Evolutionary conservation across 1,284 basidiomycete genomes (phyloP), one percentile per base, ranked within the genome.

Genomic region (Trichosporon coremiiforme): DNA sequence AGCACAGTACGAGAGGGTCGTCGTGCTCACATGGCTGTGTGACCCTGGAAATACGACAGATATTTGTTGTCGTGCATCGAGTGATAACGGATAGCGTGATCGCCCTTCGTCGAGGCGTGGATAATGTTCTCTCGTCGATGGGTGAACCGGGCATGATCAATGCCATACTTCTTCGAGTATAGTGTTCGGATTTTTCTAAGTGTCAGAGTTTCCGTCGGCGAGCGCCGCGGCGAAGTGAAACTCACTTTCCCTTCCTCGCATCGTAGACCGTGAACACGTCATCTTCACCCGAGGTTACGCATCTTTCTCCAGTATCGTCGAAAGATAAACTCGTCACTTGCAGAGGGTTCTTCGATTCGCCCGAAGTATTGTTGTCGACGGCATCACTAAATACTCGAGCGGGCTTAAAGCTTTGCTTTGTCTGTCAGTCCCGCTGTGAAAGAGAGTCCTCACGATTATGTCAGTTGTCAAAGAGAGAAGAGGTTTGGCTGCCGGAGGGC

Each of bases 1-100:
- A 25, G 25, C 25, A 25, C 25, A 25, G 25, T 25, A 25, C 25
- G 25, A 25, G 25, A 25, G 25, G 25, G 25, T 25, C 25, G 25
- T 25, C 25, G 25, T 25, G 25, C 85, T 68, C 25, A 87, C 86
- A 77, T 88, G 64, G 87, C 90, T 76, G 90, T 94, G 85, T 99
- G 97, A 0, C 97, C 97, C 76, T 90, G 91, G 85, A 96, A 98
- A 84, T 99, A 99, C 75, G 92, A 90, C 36, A 98, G 85, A 80
- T 95, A 99, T 81, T 91, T 93, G 86, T 98, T 98, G 86, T 97
- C 94, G 83, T 98, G 93, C 70, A 98, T 82, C 1, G 93, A 94
- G 77, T 97, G 94, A 82, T 98, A 98, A 29, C 97, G 90, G 71
- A 99, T 89, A 0, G 93, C 94, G 77, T 98, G 74, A 76, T 85